Percentiles rank a stretch among this genome's conserved stretches.
Evolutionary conservation across 768 basidiomycete species (phyloP).

Genomic region (Mycena kentingensis): DNA sequence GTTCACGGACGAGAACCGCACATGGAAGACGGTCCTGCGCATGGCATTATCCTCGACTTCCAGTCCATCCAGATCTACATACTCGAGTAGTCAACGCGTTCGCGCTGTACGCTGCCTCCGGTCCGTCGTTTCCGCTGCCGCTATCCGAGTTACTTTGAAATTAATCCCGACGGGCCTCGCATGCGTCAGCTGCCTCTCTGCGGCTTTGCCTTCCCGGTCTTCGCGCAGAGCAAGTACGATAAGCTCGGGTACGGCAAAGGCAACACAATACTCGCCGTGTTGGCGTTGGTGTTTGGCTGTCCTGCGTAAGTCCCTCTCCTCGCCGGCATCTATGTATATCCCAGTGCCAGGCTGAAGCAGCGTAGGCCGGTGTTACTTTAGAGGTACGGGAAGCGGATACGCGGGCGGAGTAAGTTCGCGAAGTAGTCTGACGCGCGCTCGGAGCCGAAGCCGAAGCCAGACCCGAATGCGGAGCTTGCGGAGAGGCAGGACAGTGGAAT

Average conservation of each 20-base stretch:
- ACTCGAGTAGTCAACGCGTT: conserved; percentile 69
- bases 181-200: conserved; percentile 61
- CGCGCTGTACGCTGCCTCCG: conserved; percentile 67
- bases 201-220: conserved; percentile 80
- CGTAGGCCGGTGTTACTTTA: conserved; percentile 39
- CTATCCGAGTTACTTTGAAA: no score
- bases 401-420: conserved; percentile 49
- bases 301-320: conserved; percentile 46
- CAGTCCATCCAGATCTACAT: conserved; percentile 68
- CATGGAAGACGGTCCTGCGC: conserved; percentile 53
- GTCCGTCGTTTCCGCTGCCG: no score
- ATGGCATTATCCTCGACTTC: conserved; percentile 63
- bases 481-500: no score
- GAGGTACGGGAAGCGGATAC: conserved; percentile 43
- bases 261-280: conserved; percentile 60
- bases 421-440: conserved; percentile 8
- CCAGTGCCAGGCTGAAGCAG: neutral
- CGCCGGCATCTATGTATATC: neutral
- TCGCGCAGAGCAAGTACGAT: conserved; percentile 68
- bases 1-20: conserved; percentile 45
- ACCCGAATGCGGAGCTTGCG: no score
- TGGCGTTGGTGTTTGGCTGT: conserved; percentile 61
- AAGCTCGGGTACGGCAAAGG: conserved; percentile 71
- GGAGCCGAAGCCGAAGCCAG: no score
- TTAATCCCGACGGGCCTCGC: conserved; percentile 72